Evolutionary conservation across 176 grass and related monocot genomes (phyloP), one percentile per base, ranked within the genome.

Genomic region (Carex myosuroides): DNA sequence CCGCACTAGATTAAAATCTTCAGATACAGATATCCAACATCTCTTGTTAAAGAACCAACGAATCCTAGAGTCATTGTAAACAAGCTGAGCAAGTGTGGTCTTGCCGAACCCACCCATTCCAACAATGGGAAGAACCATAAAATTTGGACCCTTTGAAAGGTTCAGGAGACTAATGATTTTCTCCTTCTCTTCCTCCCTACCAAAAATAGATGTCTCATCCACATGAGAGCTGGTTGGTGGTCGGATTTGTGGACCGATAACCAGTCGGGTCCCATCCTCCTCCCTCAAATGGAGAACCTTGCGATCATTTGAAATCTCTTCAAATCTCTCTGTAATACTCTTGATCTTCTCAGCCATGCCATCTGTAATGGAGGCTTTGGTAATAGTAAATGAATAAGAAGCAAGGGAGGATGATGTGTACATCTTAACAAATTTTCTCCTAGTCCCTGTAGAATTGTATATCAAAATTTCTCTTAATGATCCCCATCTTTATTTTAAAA

Each of bases 1-100:
- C 2, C 54, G 59, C 53, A 66, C 24, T 3, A 74, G 4, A 13
- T 11, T 14, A 80, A 53, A 88, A 29, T 83, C 6, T 17, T 85
- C 65, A 0, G 86, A 87, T 8, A 91, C 84, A 4, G 9, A 88
- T 5, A 88, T 24, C 90, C 90, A 91, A 11, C 5, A 79, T 3
- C 32, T 56, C 20, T 22, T 46, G 8, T 85, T 75, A 73, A 82
- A 89, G 2, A 16, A 69, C 2, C 73, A 1, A 10, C 37, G 8
- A n/a, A 84, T 20, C 16, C 6, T 48, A 0, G 0, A 33, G 18
- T 88, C 71, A 44, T 84, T 84, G 30, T 68, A 88, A 32, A 88
- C 72, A 13, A 70, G 44, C 2, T 79, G 70, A 2, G 72, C 81
- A 9, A 88, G 50, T 4, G 69, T 84, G 11, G 70, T 84, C 59